Evolutionary conservation across 1,139 yeast species (phyloP), one percentile per base, ranked within the genome.

Genomic region (Zygosaccharomyces sapae): DNA sequence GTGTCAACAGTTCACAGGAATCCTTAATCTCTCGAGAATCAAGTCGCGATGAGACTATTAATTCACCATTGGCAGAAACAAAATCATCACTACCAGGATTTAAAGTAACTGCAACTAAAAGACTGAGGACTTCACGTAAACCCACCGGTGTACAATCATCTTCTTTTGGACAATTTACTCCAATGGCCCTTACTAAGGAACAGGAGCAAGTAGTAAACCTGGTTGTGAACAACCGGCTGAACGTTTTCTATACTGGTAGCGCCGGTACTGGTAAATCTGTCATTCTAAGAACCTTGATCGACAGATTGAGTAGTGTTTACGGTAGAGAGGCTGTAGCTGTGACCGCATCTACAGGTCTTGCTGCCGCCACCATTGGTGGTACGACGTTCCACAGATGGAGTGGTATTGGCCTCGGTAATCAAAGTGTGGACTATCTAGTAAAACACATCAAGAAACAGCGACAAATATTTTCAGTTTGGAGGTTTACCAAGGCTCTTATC

Each of bases 271-370:
- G 94, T 68, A 85, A 85, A 64, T 88, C 97, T 3, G 83, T 82
- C 16, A 76, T 89, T 8, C 69, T 89, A 44, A 71, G 76, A 42
- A 77, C 78, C 35, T 69, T 89, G 33, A 86, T 88, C 16, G 61
- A 65, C 8, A 61, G 65, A 12, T 59, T 81, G 37, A 63, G 69
- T 12, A 65, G 70, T 4, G 67, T 72, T 40, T 63, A 71, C 46
- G 79, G 79, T 1, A 59, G 65, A 2, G 71, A 71, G 7, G 67
- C 72, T 0, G 84, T 89, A 2, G 96, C 92, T 0, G 80, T 89
- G 2, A 85, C 95, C 1, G 97, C 96, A 0, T 86, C 96, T 0
- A 88, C 96, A 0, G 97, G 97, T 1, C 69, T 89, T 56, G 97
- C 97, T 0, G 96, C 96, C 0, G 79, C 86, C 37, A 87, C 85